Conservation (phyloP, 495 filamentous ascomycete genomes). For the Choiromyces venosus region DNA sequence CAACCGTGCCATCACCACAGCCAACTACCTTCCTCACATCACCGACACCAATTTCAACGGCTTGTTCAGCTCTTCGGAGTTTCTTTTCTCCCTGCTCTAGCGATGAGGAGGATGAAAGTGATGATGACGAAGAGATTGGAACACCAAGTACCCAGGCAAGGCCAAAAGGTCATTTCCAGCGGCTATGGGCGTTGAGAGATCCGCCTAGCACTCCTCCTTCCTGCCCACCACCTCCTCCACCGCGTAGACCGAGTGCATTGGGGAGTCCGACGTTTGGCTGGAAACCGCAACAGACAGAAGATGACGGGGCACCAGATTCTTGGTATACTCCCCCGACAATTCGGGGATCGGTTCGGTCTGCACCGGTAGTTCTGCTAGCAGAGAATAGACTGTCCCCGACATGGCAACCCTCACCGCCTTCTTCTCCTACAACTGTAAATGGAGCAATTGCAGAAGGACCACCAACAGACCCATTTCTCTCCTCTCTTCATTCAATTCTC, state of each 20-base stretch:
- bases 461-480: conserved; percentile 17
- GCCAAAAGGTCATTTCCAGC: conserved; percentile 22
- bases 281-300: not conserved
- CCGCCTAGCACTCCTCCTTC: conserved; percentile 21
- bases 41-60: not conserved
- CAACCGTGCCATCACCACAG: not conserved
- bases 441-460: not conserved
- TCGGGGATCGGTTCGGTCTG: not conserved
- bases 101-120: conserved; percentile 4
- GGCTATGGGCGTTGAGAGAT: conserved; percentile 18
- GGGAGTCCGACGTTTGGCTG: conserved; percentile 8
- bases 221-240: conserved; percentile 10
- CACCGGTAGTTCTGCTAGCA: not conserved
- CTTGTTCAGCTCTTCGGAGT: conserved; percentile 13
- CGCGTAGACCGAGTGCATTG: not conserved
- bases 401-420: not conserved
- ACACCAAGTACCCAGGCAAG: conserved; percentile 2
- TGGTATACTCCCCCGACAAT: not conserved
- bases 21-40: conserved; percentile 11
- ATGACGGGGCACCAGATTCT: not conserved
- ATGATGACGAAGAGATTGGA: not conserved
- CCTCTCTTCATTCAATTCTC: conserved; percentile 7
- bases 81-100: conserved; percentile 30
- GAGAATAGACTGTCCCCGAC: not conserved
- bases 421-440: not conserved